phyloP scores from a whole-genome alignment of 768 basidiomycete species.

The Podaxis mareebaensis region DNA sequence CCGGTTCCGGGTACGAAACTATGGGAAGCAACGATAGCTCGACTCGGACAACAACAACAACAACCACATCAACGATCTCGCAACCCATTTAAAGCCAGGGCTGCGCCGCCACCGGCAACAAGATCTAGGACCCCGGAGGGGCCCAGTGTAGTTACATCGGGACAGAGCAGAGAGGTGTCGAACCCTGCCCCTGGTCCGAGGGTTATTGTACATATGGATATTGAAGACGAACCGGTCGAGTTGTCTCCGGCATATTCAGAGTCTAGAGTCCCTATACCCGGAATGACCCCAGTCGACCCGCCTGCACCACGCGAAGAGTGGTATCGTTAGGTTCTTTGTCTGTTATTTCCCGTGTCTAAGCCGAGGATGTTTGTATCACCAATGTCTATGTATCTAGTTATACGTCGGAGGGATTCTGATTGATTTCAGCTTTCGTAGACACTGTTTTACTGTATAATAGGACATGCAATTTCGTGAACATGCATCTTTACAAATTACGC shows the following conservation, averaged over 20 bases:
- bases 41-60: slow-evolving; percentile 1
- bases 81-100: background rate
- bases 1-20: background rate
- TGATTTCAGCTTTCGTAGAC: background rate
- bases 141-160: background rate
- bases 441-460: background rate
- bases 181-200: slow-evolving; percentile 11
- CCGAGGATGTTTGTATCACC: background rate
- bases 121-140: background rate
- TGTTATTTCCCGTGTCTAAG: background rate
- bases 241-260: slow-evolving; percentile 34
- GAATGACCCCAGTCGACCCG: slow-evolving; percentile 17
- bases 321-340: background rate
- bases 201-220: slow-evolving; percentile 31
- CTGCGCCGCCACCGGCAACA: background rate
- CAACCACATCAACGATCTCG: background rate
- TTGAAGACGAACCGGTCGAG: slow-evolving; percentile 28
- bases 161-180: background rate
- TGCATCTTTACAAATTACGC: slow-evolving; percentile 9
- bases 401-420: background rate
- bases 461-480: slow-evolving; percentile 4
- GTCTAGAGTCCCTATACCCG: slow-evolving; percentile 27
- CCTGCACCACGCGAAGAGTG: background rate
- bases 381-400: background rate
- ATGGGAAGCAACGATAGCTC: background rate